These are phyloP conservation scores for Coemansia erecta DNA, from an alignment of 192 early-diverging fungal genomes.

Conservation along the genomic window DNA sequence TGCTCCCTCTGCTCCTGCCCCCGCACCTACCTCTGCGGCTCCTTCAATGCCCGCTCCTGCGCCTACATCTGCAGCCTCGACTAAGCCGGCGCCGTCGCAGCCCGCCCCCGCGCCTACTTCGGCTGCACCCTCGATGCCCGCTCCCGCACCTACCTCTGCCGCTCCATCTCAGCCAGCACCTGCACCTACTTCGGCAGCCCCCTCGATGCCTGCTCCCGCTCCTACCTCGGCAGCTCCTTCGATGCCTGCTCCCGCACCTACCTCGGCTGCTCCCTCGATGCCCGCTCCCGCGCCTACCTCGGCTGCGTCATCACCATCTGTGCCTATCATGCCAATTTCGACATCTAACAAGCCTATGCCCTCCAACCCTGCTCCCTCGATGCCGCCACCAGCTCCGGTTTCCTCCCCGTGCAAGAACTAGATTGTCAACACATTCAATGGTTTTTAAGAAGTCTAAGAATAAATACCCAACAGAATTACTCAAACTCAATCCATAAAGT, in stretches of 20 bases:
- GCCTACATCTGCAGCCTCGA: neutral
- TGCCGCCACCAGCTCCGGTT: slow-evolving; percentile 7
- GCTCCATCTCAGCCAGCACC: slow-evolving; percentile 10
- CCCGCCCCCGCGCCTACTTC: neutral
- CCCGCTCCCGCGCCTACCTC: slow-evolving; percentile 1
- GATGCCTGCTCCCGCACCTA: neutral
- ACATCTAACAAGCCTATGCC: neutral
- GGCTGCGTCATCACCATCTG: neutral
- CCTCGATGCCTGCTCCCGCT: neutral
- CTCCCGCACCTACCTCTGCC: neutral
- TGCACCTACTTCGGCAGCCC: neutral
- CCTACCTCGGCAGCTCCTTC: neutral
- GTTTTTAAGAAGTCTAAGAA: neutral
- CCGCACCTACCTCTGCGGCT: slow-evolving; percentile 1
- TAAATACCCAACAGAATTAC: neutral
- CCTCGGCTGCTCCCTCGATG: neutral
- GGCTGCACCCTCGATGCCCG: neutral
- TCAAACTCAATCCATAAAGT: neutral
- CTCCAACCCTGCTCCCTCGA: slow-evolving; percentile 6
- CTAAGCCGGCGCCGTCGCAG: too few relatives aligned
- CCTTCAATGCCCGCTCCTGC: neutral
- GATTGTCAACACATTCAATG: neutral
- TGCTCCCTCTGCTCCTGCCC: slow-evolving; percentile 6
- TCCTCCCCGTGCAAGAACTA: slow-evolving; percentile 3
- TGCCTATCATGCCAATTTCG: neutral